Evolutionary conservation across 177 flowering plant species (phyloP), one percentile per base, ranked within the genome.

Genomic region (Telopea speciosissima): DNA sequence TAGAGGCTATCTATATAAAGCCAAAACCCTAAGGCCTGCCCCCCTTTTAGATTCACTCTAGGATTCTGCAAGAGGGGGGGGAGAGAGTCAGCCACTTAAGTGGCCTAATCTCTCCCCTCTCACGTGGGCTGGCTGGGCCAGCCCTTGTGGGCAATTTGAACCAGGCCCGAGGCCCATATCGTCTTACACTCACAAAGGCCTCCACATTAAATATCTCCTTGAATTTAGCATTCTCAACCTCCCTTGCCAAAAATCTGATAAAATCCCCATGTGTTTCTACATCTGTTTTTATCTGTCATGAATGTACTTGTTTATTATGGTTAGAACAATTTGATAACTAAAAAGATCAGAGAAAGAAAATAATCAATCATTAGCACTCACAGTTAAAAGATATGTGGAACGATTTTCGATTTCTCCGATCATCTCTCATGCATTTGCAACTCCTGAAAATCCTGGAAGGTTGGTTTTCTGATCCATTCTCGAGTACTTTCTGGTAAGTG

Each of bases 381-480:
- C 97, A 36, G 94, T 89, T n/a, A 85, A 73, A 66, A 88, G 89
- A 80, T 89, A 84, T 28, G 85, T 68, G 1, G 98, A 93, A 0
- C 94, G 89, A 68, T 93, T 89, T 78, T 91, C 98, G 28, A 93
- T 93, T 71, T 93, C 98, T 66, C 97, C 97, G 33, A 93, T 93
- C 98, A 91, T 93, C 78, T 88, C 86, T 71, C 77, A 76, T 13
- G 83, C 76, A 67, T 81, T 80, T 16, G 73, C 70, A 31, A 63
- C 75, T 17, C 42, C 70, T 1, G 70, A 75, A 54, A 33, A 42
- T 49, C 81, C 84, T 24, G 60, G 19, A 2, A 74, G 44, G 69
- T 74, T 78, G 60, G 65, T 58, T 78, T 33, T 83, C 70, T 72
- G 83, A 60, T 81, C 86, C 25, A 60, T 68, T 33, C 68, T 75